phyloP scores from a whole-genome alignment of 192 early-diverging fungal species.

The Cladochytrium replicatum region DNA sequence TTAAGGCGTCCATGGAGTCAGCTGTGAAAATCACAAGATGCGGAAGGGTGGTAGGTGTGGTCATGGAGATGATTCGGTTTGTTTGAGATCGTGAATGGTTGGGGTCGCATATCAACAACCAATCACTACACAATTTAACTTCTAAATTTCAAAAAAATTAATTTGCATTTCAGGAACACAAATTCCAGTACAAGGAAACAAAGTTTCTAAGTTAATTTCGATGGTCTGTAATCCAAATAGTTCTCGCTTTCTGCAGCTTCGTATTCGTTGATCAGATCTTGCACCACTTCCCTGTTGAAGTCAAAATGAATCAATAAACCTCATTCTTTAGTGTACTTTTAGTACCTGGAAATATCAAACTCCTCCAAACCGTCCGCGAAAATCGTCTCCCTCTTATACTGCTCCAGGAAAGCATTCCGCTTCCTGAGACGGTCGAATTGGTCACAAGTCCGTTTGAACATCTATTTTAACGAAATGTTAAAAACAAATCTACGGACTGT shows the following conservation, averaged over 20 bases:
- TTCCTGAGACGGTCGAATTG: slow-evolving; percentile 91
- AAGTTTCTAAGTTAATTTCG: too few relatives aligned
- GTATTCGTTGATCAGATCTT: slow-evolving; percentile 90
- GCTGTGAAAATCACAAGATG: too few relatives aligned
- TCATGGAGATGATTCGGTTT: too few relatives aligned
- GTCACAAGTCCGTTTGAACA: slow-evolving; percentile 84
- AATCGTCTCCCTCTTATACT: slow-evolving; percentile 74
- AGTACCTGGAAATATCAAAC: slow-evolving; percentile 72
- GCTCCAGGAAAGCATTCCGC: slow-evolving; percentile 92
- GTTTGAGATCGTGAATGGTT: too few relatives aligned
- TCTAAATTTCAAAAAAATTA: too few relatives aligned
- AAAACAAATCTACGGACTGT: slow-evolving; percentile 10
- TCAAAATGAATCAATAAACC: neutral
- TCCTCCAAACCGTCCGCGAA: slow-evolving; percentile 80
- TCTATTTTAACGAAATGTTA: slow-evolving; percentile 37
- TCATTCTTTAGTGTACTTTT: neutral
- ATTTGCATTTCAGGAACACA: too few relatives aligned
- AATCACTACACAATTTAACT: too few relatives aligned
- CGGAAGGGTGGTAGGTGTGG: too few relatives aligned
- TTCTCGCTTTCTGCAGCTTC: slow-evolving; percentile 85
- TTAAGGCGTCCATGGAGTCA: too few relatives aligned
- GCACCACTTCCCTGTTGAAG: slow-evolving; percentile 61
- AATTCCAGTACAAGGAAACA: too few relatives aligned
- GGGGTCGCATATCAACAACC: too few relatives aligned
- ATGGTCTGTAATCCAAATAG: too few relatives aligned